Evolutionary conservation across 306 rosid species (phyloP).

Genomic region (Quercus berberidifolia): DNA sequence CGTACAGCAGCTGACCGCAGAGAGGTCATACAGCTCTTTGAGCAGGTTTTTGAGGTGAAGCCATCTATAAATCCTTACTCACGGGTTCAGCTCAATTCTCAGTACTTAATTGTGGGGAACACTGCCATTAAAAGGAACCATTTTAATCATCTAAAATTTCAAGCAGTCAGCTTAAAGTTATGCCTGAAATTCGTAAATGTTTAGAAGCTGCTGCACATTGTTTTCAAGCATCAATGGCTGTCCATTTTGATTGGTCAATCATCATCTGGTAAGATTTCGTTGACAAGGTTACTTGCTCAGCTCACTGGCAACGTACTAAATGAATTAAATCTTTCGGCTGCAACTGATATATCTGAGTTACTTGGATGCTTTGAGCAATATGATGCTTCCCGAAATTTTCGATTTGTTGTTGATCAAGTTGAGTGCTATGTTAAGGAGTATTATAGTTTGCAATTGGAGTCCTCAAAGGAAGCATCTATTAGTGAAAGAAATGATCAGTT

Average conservation of each 20-base stretch:
- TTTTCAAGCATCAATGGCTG: conserved; percentile 75
- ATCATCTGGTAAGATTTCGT: conserved; percentile 83
- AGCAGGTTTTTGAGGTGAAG: conserved; percentile 52
- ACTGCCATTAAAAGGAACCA: conserved; percentile 52
- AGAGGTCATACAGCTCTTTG: conserved; percentile 63
- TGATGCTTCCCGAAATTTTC: conserved; percentile 49
- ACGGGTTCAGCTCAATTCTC: conserved; percentile 51
- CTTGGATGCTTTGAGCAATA: conserved; percentile 93
- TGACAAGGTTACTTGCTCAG: conserved; percentile 73
- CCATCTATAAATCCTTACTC: conserved; percentile 77
- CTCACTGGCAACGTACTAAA: conserved; percentile 78
- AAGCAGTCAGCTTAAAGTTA: conserved; percentile 43
- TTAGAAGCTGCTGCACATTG: conserved; percentile 88
- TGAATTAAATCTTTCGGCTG: conserved; percentile 85
- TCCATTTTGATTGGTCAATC: conserved; percentile 85
- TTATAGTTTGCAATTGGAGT: too few relatives aligned
- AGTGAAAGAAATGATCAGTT: too few relatives aligned
- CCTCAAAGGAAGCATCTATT: too few relatives aligned
- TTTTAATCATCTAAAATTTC: conserved; percentile 28
- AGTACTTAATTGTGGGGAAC: conserved; percentile 50
- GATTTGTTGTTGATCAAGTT: too few relatives aligned
- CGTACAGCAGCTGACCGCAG: conserved; percentile 77
- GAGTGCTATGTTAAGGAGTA: too few relatives aligned
- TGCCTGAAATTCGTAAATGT: conserved; percentile 69
- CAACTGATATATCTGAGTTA: conserved; percentile 89